These are phyloP conservation scores for Trametes hirsuta DNA, from an alignment of 1,284 basidiomycete species.

Conservation along the genomic window DNA sequence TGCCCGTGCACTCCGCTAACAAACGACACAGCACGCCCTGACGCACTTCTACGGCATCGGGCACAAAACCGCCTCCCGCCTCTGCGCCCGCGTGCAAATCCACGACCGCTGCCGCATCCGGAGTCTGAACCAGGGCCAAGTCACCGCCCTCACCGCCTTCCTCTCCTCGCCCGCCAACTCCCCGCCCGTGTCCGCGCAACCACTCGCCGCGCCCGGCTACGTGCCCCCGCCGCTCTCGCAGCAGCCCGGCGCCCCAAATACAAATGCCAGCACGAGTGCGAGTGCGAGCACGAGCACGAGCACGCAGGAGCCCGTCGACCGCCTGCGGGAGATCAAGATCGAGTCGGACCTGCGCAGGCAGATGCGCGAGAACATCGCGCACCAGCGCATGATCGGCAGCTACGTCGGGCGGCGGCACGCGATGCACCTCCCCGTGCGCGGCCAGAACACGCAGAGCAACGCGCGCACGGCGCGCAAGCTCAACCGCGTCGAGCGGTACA, in stretches of 20 bases:
- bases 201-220: conserved; percentile 60
- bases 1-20: background rate
- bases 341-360: conserved; percentile 82
- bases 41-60: conserved; percentile 87
- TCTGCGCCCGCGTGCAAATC: conserved; percentile 88
- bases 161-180: conserved; percentile 83
- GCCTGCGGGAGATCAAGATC: conserved; percentile 74
- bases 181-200: conserved; percentile 60
- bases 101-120: conserved; percentile 81
- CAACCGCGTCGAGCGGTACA: conserved; percentile 64
- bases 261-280: background rate
- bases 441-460: conserved; percentile 88
- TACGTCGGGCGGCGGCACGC: conserved; percentile 88
- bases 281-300: conserved; percentile 11
- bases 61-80: conserved; percentile 68
- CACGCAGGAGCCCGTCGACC: conserved; percentile 43
- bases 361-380: conserved; percentile 86
- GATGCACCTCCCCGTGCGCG: conserved; percentile 86
- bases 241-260: conserved; percentile 34
- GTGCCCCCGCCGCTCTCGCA: conserved; percentile 49
- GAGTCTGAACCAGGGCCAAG: conserved; percentile 78
- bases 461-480: conserved; percentile 85
- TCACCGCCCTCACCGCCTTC: conserved; percentile 85
- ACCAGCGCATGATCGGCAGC: conserved; percentile 88
- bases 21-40: conserved; percentile 69